phyloP scores from a whole-genome alignment of 1,284 basidiomycete species.

The Ustilago vetiveriae region DNA sequence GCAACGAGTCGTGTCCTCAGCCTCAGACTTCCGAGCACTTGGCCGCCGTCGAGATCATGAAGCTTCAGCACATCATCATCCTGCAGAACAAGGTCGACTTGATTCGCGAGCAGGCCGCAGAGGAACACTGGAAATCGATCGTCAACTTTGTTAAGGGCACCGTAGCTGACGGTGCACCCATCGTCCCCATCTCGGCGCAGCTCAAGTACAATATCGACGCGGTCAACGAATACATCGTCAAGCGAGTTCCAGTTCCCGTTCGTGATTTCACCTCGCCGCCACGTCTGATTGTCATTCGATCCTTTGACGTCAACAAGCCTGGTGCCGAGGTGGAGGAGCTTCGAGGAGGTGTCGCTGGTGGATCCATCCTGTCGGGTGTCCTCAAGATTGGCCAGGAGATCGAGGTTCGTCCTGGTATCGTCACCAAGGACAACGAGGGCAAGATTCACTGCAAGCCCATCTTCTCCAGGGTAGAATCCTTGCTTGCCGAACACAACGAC shows the following conservation, averaged over 20 bases:
- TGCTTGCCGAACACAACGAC: slow-evolving; percentile 94
- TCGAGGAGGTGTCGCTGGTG: slow-evolving; percentile 97
- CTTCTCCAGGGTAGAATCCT: slow-evolving; percentile 86
- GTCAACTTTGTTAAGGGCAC: slow-evolving; percentile 72
- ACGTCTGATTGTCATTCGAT: slow-evolving; percentile 95
- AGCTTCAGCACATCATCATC: slow-evolving; percentile 96
- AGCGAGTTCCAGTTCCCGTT: slow-evolving; percentile 90
- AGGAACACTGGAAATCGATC: slow-evolving; percentile 66
- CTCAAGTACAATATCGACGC: slow-evolving; percentile 99
- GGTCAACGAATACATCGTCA: slow-evolving; percentile 99
- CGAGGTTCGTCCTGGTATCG: slow-evolving; percentile 95
- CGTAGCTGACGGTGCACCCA: slow-evolving; percentile 93
- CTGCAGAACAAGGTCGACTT: slow-evolving; percentile 74
- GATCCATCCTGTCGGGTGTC: slow-evolving; percentile 91
- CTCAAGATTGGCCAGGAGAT: slow-evolving; percentile 90
- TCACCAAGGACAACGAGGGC: slow-evolving; percentile 92
- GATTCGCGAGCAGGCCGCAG: slow-evolving; percentile 64
- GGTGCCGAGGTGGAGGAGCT: slow-evolving; percentile 96
- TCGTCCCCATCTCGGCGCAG: slow-evolving; percentile 98
- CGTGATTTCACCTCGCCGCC: slow-evolving; percentile 93
- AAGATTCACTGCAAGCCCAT: slow-evolving; percentile 92
- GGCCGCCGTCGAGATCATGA: slow-evolving; percentile 99
- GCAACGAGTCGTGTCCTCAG: slow-evolving; percentile 98
- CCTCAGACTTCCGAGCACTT: slow-evolving; percentile 98
- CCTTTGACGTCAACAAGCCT: slow-evolving; percentile 99